These are phyloP conservation scores for Penicillium sp. DNA, from an alignment of 2,329 filamentous ascomycete species.

Conservation along the genomic window DNA sequence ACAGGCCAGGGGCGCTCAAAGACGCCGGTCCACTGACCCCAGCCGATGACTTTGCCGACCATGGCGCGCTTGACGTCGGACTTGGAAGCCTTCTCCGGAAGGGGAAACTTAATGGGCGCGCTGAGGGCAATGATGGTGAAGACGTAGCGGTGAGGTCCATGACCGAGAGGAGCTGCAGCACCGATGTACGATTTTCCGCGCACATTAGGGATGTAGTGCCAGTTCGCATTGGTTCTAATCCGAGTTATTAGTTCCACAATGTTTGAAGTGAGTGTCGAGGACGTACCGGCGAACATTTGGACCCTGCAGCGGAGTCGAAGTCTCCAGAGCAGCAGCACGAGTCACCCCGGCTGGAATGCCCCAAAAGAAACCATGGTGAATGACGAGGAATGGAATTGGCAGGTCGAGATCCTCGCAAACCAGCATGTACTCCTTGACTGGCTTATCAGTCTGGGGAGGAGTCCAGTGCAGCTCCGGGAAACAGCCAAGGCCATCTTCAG, in stretches of 20 bases:
- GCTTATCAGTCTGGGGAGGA: constrained; percentile 9
- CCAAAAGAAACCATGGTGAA: constrained; percentile 30
- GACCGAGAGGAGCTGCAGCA: constrained; percentile 26
- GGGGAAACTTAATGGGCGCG: constrained; percentile 18
- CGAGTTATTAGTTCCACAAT: no score
- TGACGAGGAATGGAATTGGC: constrained; percentile 24
- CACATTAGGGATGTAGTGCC: constrained; percentile 27
- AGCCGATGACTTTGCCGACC: constrained; percentile 27
- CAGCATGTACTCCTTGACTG: constrained; percentile 25
- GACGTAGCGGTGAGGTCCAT: constrained; percentile 32
- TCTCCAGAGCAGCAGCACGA: constrained; percentile 5
- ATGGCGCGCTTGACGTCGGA: constrained; percentile 26
- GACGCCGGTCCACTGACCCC: constrained; percentile 30
- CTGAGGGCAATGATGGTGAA: constrained; percentile 30
- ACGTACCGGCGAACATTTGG: no score
- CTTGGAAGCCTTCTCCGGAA: constrained; percentile 21
- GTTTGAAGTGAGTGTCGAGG: no score
- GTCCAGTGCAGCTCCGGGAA: constrained; percentile 25
- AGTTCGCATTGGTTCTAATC: constrained; percentile 21
- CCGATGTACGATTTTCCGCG: constrained; percentile 22
- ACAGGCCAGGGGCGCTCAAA: constrained; percentile 26
- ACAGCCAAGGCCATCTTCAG: constrained; percentile 17
- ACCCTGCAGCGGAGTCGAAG: no score
- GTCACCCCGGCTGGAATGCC: constrained; percentile 24
- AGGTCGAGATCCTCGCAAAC: constrained; percentile 30